Conservation (phyloP, 2,329 filamentous ascomycete genomes). For the Cladosporium sp. region DNA sequence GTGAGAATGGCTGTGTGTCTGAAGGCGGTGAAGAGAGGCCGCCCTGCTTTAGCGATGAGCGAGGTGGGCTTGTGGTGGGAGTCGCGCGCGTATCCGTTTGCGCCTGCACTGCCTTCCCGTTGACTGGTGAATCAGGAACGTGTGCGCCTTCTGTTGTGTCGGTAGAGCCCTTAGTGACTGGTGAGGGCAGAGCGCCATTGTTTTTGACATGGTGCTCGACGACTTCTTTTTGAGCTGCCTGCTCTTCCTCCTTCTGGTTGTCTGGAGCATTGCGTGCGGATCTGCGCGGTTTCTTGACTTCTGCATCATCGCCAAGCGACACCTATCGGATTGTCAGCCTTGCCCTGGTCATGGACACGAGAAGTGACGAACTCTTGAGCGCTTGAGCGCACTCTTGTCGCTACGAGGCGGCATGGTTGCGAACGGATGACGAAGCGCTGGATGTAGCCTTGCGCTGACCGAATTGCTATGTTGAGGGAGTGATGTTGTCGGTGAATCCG, state of each 20-base stretch:
- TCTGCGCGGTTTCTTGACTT: constrained; percentile 79
- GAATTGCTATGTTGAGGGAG: too few species aligned
- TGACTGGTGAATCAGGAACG: neutral
- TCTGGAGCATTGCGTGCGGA: constrained; percentile 55
- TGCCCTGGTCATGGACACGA: neutral
- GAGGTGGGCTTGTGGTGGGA: constrained; percentile 33
- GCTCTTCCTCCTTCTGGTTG: constrained; percentile 17
- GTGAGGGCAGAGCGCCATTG: constrained; percentile 72
- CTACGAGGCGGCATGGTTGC: constrained; percentile 24
- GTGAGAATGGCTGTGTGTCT: constrained; percentile 76
- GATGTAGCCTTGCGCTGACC: neutral
- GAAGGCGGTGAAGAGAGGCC: constrained; percentile 62
- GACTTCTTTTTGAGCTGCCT: constrained; percentile 11
- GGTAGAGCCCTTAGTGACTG: constrained; percentile 65
- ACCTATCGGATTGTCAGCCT: constrained; percentile 45
- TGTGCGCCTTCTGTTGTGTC: constrained; percentile 6
- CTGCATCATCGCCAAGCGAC: constrained; percentile 60
- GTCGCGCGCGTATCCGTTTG: constrained; percentile 43
- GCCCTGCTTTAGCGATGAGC: constrained; percentile 30
- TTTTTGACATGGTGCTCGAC: constrained; percentile 50
- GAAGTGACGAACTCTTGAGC: constrained; percentile 60
- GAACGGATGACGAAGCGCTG: neutral
- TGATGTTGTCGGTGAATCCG: too few species aligned
- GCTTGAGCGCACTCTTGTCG: constrained; percentile 83
- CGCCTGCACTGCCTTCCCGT: neutral